These are phyloP conservation scores for Pseudocercospora eumusae DNA, from an alignment of 2,329 filamentous ascomycete species.

Conservation along the genomic window DNA sequence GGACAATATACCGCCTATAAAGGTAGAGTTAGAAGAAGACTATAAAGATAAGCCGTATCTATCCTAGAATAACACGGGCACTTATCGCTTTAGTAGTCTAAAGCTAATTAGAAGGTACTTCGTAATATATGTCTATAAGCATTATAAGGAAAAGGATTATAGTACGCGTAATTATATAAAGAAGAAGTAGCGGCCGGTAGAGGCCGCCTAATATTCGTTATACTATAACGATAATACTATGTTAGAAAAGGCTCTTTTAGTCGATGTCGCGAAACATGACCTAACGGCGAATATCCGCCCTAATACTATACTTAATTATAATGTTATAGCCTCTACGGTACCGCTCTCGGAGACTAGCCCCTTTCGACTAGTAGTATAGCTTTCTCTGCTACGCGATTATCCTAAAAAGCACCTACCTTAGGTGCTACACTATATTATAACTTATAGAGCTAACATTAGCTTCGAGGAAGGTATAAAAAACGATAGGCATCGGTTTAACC, in stretches of 20 bases:
- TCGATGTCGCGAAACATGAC: background rate
- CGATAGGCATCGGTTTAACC: background rate
- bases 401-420: background rate
- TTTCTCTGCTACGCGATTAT: background rate
- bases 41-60: background rate
- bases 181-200: background rate
- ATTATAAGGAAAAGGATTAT: background rate
- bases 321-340: background rate
- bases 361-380: too few species aligned
- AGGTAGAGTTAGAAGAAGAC: background rate
- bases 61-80: background rate
- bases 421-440: background rate
- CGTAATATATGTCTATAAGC: background rate
- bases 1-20: background rate
- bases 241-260: background rate
- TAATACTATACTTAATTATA: background rate
- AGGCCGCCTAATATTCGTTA: background rate
- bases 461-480: background rate
- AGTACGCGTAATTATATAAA: background rate
- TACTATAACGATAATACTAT: background rate
- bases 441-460: background rate
- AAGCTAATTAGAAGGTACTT: background rate
- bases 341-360: too few species aligned
- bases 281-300: background rate
- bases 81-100: background rate